A percentile compares a stretch with the other conserved stretches of the same genome.
These are phyloP conservation scores for Piromyces finnis DNA, from an alignment of 192 early-diverging fungal genomes.

Conservation along the genomic window DNA sequence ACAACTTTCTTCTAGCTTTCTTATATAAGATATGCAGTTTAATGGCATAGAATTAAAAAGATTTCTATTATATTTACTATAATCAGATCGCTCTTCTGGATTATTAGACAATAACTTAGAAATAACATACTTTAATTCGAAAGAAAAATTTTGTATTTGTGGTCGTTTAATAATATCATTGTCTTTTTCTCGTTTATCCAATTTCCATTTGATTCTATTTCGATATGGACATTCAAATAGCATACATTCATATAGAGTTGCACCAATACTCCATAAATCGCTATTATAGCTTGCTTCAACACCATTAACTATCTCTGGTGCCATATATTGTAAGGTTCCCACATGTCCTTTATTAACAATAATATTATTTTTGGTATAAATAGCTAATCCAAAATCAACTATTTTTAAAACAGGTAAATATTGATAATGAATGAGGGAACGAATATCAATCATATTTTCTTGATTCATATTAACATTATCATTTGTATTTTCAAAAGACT, in stretches of 20 bases:
- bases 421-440: background rate
- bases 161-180: background rate
- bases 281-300: background rate
- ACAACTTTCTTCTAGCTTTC: background rate
- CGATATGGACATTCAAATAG: background rate
- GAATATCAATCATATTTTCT: background rate
- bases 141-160: background rate
- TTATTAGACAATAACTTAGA: background rate
- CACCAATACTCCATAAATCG: background rate
- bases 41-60: background rate
- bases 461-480: background rate
- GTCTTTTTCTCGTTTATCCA: background rate
- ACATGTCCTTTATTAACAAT: background rate
- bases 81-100: background rate
- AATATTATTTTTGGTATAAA: background rate
- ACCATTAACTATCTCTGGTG: background rate
- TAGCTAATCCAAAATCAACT: background rate
- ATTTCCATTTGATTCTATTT: background rate
- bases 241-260: background rate
- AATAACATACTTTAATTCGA: background rate
- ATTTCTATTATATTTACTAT: background rate
- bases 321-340: background rate
- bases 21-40: background rate
- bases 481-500: background rate
- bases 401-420: background rate